A percentile compares a stretch with the other conserved stretches of the same genome.
phyloP scores from a whole-genome alignment of 2,329 filamentous ascomycete species.

The Colletotrichum paranaense region DNA sequence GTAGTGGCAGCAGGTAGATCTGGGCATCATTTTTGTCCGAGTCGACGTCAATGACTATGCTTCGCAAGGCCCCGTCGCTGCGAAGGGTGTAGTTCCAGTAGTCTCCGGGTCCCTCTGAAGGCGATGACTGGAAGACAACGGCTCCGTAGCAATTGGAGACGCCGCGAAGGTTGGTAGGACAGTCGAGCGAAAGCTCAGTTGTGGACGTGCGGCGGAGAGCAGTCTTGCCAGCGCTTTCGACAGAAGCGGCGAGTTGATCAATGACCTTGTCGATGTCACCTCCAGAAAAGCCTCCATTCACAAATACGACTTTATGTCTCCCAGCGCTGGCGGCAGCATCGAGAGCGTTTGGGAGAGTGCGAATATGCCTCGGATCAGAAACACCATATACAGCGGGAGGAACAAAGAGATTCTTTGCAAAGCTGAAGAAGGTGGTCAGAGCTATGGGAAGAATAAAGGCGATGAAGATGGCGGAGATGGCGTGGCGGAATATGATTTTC shows the following conservation, averaged over 20 bases:
- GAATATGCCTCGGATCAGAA: slow-evolving; percentile 69
- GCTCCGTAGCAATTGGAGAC: slow-evolving; percentile 80
- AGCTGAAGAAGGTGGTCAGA: slow-evolving; percentile 71
- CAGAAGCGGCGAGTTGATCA: slow-evolving; percentile 66
- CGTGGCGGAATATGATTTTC: slow-evolving; percentile 68
- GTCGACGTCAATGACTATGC: slow-evolving; percentile 71
- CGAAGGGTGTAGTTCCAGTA: slow-evolving; percentile 90
- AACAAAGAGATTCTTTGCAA: slow-evolving; percentile 85
- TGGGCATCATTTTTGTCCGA: slow-evolving; percentile 78
- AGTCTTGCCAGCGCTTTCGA: slow-evolving; percentile 65
- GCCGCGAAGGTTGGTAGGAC: slow-evolving; percentile 72
- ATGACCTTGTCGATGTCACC: slow-evolving; percentile 82
- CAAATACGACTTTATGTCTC: slow-evolving; percentile 78
- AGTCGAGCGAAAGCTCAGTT: slow-evolving; percentile 70
- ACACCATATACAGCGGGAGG: slow-evolving; percentile 82
- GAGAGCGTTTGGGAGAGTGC: slow-evolving; percentile 74
- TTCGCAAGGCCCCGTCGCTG: slow-evolving; percentile 78
- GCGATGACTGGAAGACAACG: slow-evolving; percentile 80
- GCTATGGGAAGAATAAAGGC: slow-evolving; percentile 70
- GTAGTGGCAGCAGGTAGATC: slow-evolving; percentile 82
- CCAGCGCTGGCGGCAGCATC: slow-evolving; percentile 62
- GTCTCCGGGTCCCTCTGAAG: slow-evolving; percentile 72
- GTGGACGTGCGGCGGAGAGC: slow-evolving; percentile 66
- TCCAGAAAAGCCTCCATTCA: slow-evolving; percentile 77
- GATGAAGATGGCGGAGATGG: slow-evolving; percentile 62